Base-by-base conservation (phyloP, 2,329 filamentous ascomycete genomes). In the Colletotrichum graminicola region DNA sequence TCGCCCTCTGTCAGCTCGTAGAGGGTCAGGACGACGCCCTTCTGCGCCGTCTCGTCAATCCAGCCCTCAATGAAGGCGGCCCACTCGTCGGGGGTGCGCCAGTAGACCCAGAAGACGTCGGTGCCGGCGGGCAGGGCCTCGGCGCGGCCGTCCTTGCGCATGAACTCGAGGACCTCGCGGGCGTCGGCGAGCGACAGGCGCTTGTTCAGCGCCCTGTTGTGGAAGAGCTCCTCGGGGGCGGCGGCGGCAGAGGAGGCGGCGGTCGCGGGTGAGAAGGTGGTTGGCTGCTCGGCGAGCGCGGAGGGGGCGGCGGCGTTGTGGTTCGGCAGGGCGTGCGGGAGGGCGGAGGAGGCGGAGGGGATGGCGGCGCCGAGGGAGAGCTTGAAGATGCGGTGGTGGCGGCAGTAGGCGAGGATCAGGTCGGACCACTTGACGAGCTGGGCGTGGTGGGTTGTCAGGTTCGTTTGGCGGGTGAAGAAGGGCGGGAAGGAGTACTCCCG, bases 1-100 rank as follows among this genome's bases (percentile, higher is more conserved):
- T 98, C 95, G n/a, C 95, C 94, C 80, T 98, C 91, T 2, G 90
- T 88, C 77, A 99, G 84, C 84, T 99, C 96, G 81, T 98, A 98
- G 32, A 99, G 85, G 67, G 96, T 99, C 78, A 99, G 82, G 67
- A 99, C 95, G 16, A 88, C 90, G 32, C 94, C 94, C 84, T 93
- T 95, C 85, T 98, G 95, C 5, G 90, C 96, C 72, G 94, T 97
- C 73, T 90, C 90, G 39, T 98, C 95, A 56, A 94, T 92, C 91
- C 94, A 98, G 54, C 85, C 88, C 80, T 92, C 92, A 52, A 98
- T 84, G 71, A 91, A 79, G 43, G 87, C 89, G 2, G 94, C 96
- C 95, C 96, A 99, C 83, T 98, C 95, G 78, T 97, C 94, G 0
- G 93, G 92, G 77, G 90, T 92, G 73, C 89, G 88, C 95, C 95